phyloP scores from a whole-genome alignment of 352 stramenopile genomes.

The Phytophthora pini region DNA sequence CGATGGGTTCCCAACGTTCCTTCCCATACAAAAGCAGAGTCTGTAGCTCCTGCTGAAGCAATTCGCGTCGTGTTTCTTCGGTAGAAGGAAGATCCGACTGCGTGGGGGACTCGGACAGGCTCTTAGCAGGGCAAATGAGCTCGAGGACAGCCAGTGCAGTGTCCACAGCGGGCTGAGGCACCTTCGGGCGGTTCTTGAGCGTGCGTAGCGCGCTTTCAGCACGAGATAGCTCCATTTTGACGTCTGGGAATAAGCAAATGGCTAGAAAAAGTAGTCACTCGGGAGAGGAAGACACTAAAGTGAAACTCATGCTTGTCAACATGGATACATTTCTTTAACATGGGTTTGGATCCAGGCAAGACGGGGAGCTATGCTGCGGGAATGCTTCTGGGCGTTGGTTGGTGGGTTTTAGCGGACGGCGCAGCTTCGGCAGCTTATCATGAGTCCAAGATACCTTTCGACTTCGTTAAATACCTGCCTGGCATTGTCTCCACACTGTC shows the following conservation, averaged over 20 bases:
- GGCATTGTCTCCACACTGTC: conserved; percentile 60
- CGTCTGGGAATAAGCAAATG: not conserved
- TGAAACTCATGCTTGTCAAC: not conserved
- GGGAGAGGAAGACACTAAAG: not conserved
- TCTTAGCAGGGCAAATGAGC: conserved; percentile 26
- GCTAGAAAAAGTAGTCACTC: not conserved
- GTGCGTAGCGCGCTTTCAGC: conserved; percentile 76
- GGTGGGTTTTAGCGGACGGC: conserved; percentile 70
- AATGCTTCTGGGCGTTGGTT: conserved; percentile 59
- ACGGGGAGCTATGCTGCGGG: conserved; percentile 54
- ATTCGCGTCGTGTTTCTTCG: conserved; percentile 34
- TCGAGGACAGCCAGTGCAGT: conserved; percentile 46
- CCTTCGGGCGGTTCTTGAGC: conserved; percentile 76
- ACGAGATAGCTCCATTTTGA: conserved; percentile 70
- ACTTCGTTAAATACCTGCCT: conserved; percentile 64
- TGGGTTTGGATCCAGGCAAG: conserved; percentile 44
- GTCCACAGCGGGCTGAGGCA: conserved; percentile 45
- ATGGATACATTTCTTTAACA: conserved; percentile 16
- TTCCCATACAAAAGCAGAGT: conserved; percentile 61
- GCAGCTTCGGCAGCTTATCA: conserved; percentile 47
- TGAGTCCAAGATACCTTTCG: conserved; percentile 64
- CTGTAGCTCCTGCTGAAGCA: conserved; percentile 57
- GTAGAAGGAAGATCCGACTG: conserved; percentile 2
- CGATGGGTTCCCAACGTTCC: conserved; percentile 80
- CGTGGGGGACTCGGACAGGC: conserved; percentile 7